Evolutionary conservation across 73 alveolate species (phyloP).

Genomic region (Paramecium octaurelia): DNA sequence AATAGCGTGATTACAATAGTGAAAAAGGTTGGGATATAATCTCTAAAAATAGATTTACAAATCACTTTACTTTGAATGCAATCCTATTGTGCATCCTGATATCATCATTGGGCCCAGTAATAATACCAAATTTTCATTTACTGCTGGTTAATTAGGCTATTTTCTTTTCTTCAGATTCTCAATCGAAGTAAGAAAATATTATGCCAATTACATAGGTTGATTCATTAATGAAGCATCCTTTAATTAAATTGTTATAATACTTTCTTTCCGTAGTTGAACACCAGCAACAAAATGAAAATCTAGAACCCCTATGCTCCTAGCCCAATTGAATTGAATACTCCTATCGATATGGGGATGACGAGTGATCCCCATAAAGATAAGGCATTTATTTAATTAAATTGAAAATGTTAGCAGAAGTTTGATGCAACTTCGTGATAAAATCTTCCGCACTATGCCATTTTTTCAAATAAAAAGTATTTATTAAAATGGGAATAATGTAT

Average conservation of each 20-base stretch:
- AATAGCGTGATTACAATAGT: not conserved
- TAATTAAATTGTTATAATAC: not conserved
- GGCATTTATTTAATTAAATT: not conserved
- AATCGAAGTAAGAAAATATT: not conserved
- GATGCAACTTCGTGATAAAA: not conserved
- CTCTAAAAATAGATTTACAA: not conserved
- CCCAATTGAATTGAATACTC: not conserved
- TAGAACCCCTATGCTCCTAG: not conserved
- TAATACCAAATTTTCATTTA: not conserved
- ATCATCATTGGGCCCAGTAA: slow-evolving; percentile 24
- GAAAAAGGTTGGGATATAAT: not conserved
- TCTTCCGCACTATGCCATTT: not conserved
- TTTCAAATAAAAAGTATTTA: not conserved
- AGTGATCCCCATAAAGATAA: not conserved
- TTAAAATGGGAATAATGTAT: not conserved
- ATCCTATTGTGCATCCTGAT: not conserved
- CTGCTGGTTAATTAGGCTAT: not conserved
- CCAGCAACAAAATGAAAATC: not conserved
- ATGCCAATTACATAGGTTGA: slow-evolving; percentile 32
- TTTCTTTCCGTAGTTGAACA: slow-evolving; percentile 9
- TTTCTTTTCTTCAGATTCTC: not conserved
- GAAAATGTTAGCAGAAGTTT: not conserved
- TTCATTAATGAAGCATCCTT: slow-evolving; percentile 4
- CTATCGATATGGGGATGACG: not conserved
- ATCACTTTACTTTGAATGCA: slow-evolving; percentile 12